These are phyloP conservation scores for Candida chauliodis DNA, from an alignment of 805 yeast genomes.

Conservation along the genomic window DNA sequence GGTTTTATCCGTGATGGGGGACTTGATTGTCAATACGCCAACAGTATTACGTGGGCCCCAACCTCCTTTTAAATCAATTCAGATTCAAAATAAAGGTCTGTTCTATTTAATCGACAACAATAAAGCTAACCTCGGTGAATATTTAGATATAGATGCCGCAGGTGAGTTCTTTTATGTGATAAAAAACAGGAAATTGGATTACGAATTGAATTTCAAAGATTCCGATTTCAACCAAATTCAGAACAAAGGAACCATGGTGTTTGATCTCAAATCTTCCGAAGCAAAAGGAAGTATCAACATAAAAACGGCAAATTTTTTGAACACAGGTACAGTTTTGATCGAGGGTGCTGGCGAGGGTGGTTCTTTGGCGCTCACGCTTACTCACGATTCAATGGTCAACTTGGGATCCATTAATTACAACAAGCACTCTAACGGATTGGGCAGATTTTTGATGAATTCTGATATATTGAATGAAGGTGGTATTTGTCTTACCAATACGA, in stretches of 20 bases:
- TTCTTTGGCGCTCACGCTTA: neutral
- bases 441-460: neutral
- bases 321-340: neutral
- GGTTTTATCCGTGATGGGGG: neutral
- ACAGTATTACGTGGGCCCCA: neutral
- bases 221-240: neutral
- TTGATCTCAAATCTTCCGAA: neutral
- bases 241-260: conserved; percentile 1
- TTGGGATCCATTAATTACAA: neutral
- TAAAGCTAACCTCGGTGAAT: neutral
- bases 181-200: neutral
- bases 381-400: neutral
- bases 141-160: neutral
- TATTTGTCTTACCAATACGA: neutral
- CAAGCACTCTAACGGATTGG: neutral
- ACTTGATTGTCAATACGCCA: neutral
- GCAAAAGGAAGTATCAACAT: neutral
- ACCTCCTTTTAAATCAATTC: neutral
- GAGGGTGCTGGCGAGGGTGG: neutral
- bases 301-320: neutral
- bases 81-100: neutral
- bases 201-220: neutral
- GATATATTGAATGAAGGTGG: neutral
- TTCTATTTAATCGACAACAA: neutral
- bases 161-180: neutral